These are phyloP conservation scores for Chalciporus sphaerocephalus DNA, from an alignment of 768 basidiomycete species.

Conservation along the genomic window DNA sequence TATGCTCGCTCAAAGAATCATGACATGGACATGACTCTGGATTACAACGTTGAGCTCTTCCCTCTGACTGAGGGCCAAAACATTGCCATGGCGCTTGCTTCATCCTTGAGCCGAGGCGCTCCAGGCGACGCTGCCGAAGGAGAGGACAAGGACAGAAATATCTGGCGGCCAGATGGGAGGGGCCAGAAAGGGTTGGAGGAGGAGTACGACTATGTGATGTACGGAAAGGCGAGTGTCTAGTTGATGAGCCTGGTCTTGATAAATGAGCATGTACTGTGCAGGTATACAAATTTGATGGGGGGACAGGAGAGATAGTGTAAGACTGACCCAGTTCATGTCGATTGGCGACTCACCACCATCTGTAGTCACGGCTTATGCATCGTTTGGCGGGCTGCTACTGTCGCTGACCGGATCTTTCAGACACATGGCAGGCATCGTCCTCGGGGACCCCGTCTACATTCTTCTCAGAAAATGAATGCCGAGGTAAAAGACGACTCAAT, in stretches of 20 bases:
- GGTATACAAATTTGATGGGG: constrained; percentile 97
- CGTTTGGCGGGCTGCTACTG: constrained; percentile 94
- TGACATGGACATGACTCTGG: constrained; percentile 88
- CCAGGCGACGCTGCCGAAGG: constrained; percentile 50
- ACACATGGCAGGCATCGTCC: constrained; percentile 86
- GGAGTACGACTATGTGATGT: constrained; percentile 99
- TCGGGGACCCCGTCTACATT: constrained; percentile 90
- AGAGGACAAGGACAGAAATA: constrained; percentile 70
- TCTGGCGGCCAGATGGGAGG: constrained; percentile 85
- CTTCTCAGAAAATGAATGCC: constrained; percentile 67
- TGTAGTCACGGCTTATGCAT: constrained; percentile 89
- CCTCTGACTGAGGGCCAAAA: constrained; percentile 63
- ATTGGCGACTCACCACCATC: constrained; percentile 1
- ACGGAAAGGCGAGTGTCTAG: constrained; percentile 70
- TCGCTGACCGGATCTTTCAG: constrained; percentile 89
- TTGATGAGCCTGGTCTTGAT: neutral
- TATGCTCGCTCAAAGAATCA: constrained; percentile 87
- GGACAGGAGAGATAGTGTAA: constrained; percentile 79
- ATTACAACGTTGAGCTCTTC: constrained; percentile 91
- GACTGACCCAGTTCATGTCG: constrained; percentile 28
- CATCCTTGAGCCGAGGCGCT: constrained; percentile 60
- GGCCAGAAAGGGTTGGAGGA: constrained; percentile 80
- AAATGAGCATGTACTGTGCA: constrained; percentile 29
- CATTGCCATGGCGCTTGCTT: constrained; percentile 83
- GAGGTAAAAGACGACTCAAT: neutral